Evolutionary conservation across 768 basidiomycete species (phyloP), one percentile per base, ranked within the genome.

Genomic region (Russula sp.): DNA sequence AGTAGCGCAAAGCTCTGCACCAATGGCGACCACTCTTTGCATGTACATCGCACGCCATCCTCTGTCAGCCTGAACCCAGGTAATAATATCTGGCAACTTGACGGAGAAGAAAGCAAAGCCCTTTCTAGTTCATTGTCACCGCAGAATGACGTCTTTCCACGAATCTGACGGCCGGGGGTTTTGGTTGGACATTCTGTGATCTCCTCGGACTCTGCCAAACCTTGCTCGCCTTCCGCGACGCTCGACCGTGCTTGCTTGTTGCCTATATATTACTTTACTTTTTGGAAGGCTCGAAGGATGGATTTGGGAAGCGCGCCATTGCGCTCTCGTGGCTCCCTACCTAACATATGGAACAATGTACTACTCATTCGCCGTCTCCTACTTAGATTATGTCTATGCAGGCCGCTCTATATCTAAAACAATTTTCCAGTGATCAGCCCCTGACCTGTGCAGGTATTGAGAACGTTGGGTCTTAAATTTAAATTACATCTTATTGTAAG

Each of bases 81-180:
- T 9, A 88, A 82, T 62, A 90, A 82, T 62, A 90, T 90, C 58
- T 90, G 88, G 88, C 78, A 77, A 55, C 68, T 90, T 43, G 87
- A 87, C 61, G 84, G 85, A 20, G 85, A 88, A 67, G 88, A 90
- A 72, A 83, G 77, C 68, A 48, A 63, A 42, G 52, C 56, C 58
- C 56, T 68, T 42, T 55, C 60, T 14, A 46, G 53, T 59, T 59
- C 62, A 22, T 35, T 58, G 22, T 36, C 52, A 32, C 48, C 51
- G 10, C 60, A 56, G 42, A 53, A 49, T 39, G 57, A 63, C 43
- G 46, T 54, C 5, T 53, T 29, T 29, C 25, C 62, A 42, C 62
- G 62, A 41, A 34, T 58, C 39, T 55, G 34, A 59, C 13, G 22
- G 41, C 34, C 38, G 32, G 38, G 38, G 39, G 20, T 4, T 14